Evolutionary conservation across 2,329 filamentous ascomycete genomes (phyloP).

Genomic region (Colletotrichum musae): DNA sequence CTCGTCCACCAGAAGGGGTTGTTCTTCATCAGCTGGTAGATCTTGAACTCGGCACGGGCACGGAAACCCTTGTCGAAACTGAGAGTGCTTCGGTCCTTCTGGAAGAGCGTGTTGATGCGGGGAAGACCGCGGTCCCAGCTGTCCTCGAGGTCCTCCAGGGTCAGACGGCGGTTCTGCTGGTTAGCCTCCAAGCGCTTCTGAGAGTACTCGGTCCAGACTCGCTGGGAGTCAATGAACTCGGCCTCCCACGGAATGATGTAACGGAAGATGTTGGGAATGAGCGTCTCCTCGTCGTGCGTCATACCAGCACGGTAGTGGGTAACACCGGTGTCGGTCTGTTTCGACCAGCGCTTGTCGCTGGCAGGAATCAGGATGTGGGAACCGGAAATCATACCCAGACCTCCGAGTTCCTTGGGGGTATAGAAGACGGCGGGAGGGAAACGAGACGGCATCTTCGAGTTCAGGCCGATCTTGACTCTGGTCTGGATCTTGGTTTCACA

Average conservation of each 20-base stretch:
- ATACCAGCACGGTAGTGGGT: constrained; percentile 98
- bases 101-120: constrained; percentile 98
- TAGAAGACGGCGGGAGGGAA: constrained; percentile 99
- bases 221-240: constrained; percentile 98
- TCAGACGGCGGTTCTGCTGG: constrained; percentile 95
- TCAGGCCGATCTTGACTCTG: constrained; percentile 96
- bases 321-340: constrained; percentile 97
- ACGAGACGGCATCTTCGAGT: constrained; percentile 99
- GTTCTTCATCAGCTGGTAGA: constrained; percentile 98
- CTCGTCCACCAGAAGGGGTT: constrained; percentile 99
- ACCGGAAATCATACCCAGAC: constrained; percentile 98
- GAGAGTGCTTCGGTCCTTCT: constrained; percentile 96
- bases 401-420: constrained; percentile 96
- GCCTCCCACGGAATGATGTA: constrained; percentile 99
- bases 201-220: constrained; percentile 99
- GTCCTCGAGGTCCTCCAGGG: constrained; percentile 95
- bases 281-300: constrained; percentile 97
- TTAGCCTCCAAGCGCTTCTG: constrained; percentile 98
- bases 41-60: constrained; percentile 95
- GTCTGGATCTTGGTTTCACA: constrained; percentile 99
- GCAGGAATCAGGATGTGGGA: constrained; percentile 98
- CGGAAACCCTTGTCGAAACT: constrained; percentile 99
- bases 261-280: constrained; percentile 99
- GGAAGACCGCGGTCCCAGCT: constrained; percentile 98
- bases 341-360: constrained; percentile 97